Evolutionary conservation across 2,329 filamentous ascomycete genomes (phyloP).

Genomic region (Botrytis byssoidea): DNA sequence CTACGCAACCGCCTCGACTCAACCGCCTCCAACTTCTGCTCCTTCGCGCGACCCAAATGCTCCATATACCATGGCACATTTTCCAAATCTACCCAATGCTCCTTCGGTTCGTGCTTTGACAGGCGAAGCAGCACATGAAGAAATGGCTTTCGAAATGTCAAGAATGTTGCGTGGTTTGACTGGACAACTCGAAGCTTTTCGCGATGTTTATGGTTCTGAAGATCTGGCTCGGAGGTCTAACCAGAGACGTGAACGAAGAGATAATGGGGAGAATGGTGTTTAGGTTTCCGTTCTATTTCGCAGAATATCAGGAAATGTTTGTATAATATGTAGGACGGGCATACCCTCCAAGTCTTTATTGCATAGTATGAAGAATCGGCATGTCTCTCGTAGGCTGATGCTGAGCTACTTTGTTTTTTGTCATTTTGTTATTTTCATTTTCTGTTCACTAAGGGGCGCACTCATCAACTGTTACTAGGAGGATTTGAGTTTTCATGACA

Average conservation of each 20-base stretch:
- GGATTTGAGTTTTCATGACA: not conserved
- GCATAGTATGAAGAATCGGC: not conserved
- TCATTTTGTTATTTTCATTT: not conserved
- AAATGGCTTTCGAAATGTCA: slow-evolving; percentile 34
- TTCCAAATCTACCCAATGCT: slow-evolving; percentile 30
- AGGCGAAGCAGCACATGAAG: slow-evolving; percentile 30
- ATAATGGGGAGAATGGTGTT: slow-evolving; percentile 17
- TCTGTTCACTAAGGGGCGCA: not conserved
- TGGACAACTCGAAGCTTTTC: slow-evolving; percentile 33
- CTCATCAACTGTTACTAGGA: not conserved
- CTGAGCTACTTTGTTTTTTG: not conserved
- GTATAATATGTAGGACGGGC: not conserved
- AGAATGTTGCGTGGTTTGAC: slow-evolving; percentile 30
- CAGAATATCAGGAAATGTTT: not conserved
- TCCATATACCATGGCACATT: slow-evolving; percentile 27
- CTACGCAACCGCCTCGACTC: slow-evolving; percentile 21
- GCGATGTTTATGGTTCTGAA: slow-evolving; percentile 30
- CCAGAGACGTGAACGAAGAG: slow-evolving; percentile 16
- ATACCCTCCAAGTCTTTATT: not conserved
- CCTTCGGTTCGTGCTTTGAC: slow-evolving; percentile 33
- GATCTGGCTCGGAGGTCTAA: slow-evolving; percentile 20
- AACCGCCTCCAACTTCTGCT: slow-evolving; percentile 25
- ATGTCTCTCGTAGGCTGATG: not conserved
- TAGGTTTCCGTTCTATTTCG: not conserved
- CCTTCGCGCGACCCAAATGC: slow-evolving; percentile 1